These are phyloP conservation scores for Parastagonospora avenae DNA, from an alignment of 2,329 filamentous ascomycete species.

Conservation along the genomic window DNA sequence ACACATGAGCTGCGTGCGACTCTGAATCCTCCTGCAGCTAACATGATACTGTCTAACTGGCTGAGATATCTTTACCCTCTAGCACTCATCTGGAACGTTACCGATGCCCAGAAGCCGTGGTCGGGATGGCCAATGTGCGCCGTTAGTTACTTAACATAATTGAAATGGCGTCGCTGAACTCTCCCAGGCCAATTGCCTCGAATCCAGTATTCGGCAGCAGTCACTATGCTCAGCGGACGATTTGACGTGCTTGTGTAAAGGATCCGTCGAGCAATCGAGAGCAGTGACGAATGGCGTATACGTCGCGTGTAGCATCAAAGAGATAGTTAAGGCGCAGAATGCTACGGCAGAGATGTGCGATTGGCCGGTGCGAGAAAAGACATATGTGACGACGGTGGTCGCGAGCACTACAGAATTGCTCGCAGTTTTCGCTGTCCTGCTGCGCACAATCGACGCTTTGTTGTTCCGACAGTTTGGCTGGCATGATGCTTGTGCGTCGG, in stretches of 20 bases:
- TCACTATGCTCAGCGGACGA: neutral
- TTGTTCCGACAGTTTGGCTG: conserved; percentile 1
- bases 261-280: neutral
- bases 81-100: too few relatives aligned
- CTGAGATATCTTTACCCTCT: too few relatives aligned
- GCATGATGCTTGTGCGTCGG: conserved; percentile 3
- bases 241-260: neutral
- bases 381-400: neutral
- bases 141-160: too few relatives aligned
- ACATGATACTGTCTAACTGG: too few relatives aligned
- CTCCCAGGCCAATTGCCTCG: neutral
- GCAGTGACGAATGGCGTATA: neutral
- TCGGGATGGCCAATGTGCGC: too few relatives aligned
- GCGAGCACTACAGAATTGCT: neutral
- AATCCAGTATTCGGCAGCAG: neutral
- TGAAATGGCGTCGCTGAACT: neutral
- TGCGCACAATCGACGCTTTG: neutral
- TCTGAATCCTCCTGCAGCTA: too few relatives aligned
- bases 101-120: too few relatives aligned
- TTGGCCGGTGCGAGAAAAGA: conserved; percentile 1
- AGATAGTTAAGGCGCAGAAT: conserved; percentile 2
- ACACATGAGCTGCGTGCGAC: too few relatives aligned
- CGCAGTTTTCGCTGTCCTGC: neutral
- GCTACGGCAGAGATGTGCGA: neutral
- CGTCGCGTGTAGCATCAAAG: neutral